Base-by-base conservation (phyloP, 2,329 filamentous ascomycete species). In the Talaromyces sp. region DNA sequence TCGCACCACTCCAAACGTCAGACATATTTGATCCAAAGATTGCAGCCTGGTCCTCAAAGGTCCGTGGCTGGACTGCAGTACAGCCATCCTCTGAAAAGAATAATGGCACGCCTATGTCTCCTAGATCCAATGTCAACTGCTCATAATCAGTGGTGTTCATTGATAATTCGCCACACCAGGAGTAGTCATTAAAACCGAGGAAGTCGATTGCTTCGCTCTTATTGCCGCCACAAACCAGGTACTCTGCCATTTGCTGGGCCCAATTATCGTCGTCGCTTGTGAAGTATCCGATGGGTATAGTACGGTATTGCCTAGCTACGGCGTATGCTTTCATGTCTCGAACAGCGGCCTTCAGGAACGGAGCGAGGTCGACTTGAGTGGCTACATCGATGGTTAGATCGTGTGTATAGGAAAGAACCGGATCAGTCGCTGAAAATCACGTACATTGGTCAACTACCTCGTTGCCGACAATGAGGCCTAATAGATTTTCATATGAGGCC, bases 321-420 rank as follows among this genome's bases (percentile, higher is more conserved):
- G 91, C 85, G 78, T 96, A 92, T 8, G 88, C 87, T 81, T 96
- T 96, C 81, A 96, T 83, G 76, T 96, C 92, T 67, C 89, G 87
- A 56, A 87, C 85, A 35, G 92, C 90, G 60, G 92, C 89, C 77
- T 96, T 93, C 79, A 96, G 87, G 75, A 89, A 96, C 2, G 92
- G 91, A 8, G 92, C 92, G 76, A 95, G 90, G 52, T 90, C 92
- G 11, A 92, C 87, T 1, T 90, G 84, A 75, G 96, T 96, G 27
- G 48, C 48, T 52, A 14, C 3, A 52, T 10, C 31, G 43, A 7
- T 33, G 48, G 13, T 27, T 33, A 52, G 48, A 52, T 2, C 3
- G 22, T 31, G 7, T 27, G 24, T 24, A 48, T 48, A n/a, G 19
- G 27, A 27, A 24, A 48, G 45, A 48, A 3, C 45, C 45, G 45